These are phyloP conservation scores for Pythium guiyangense DNA, from an alignment of 352 stramenopile genomes.

Conservation along the genomic window DNA sequence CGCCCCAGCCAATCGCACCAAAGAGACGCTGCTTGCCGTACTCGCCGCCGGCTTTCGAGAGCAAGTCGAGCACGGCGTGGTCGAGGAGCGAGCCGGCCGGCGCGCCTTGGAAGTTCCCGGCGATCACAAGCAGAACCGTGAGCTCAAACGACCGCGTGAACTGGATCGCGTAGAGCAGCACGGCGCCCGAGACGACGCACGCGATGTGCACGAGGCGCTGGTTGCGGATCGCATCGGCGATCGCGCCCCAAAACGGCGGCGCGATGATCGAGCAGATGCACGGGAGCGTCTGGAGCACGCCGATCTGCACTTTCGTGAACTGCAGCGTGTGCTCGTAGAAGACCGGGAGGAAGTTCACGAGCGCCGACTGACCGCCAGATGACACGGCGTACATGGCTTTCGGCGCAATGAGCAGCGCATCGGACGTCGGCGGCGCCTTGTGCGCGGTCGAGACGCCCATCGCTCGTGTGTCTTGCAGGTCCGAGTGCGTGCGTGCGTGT, in stretches of 20 bases:
- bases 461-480: too few species aligned
- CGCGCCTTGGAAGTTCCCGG: conserved; percentile 62
- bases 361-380: conserved; percentile 54
- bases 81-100: conserved; percentile 63
- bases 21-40: conserved; percentile 85
- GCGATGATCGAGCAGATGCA: conserved; percentile 57
- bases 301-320: conserved; percentile 77
- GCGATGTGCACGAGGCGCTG: conserved; percentile 61
- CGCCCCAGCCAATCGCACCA: conserved; percentile 64
- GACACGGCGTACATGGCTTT: conserved; percentile 80
- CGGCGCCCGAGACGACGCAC: conserved; percentile 48
- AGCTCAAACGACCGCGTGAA: conserved; percentile 50
- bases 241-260: conserved; percentile 66
- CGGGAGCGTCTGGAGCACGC: conserved; percentile 63
- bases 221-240: conserved; percentile 61
- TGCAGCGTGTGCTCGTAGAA: conserved; percentile 63
- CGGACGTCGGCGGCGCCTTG: too few species aligned
- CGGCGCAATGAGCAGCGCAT: conserved; percentile 44
- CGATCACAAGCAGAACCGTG: conserved; percentile 42
- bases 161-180: conserved; percentile 56
- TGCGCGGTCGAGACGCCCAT: too few species aligned
- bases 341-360: conserved; percentile 73
- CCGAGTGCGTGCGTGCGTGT: too few species aligned
- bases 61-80: conserved; percentile 61
- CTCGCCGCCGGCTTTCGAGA: conserved; percentile 64